Conservation (phyloP, 805 yeast species). For the Suhomyces tanzawaensis region DNA sequence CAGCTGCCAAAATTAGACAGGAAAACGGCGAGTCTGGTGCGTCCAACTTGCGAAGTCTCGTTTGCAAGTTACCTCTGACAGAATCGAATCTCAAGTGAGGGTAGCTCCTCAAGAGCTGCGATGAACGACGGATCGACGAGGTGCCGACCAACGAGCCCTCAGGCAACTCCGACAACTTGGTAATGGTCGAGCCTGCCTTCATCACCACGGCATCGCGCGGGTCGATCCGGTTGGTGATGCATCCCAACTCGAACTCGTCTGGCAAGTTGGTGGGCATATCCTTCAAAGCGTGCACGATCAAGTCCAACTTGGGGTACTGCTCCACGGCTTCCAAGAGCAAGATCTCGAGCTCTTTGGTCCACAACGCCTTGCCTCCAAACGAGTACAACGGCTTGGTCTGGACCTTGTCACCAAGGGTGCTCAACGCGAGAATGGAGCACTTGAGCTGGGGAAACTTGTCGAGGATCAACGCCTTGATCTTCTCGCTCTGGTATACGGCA, state of each 20-base stretch:
- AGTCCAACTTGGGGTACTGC: slow-evolving; percentile 65
- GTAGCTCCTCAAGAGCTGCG: slow-evolving; percentile 76
- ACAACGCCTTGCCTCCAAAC: slow-evolving; percentile 92
- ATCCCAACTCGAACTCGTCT: slow-evolving; percentile 84
- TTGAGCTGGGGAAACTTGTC: slow-evolving; percentile 58
- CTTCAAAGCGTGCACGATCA: slow-evolving; percentile 91
- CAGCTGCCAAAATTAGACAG: slow-evolving; percentile 87
- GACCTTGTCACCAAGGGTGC: slow-evolving; percentile 88
- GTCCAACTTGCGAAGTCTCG: slow-evolving; percentile 80
- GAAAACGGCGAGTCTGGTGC: slow-evolving; percentile 58
- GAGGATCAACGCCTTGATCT: slow-evolving; percentile 61
- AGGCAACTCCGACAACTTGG: slow-evolving; percentile 70
- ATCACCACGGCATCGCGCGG: slow-evolving; percentile 91
- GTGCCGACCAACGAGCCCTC: slow-evolving; percentile 88
- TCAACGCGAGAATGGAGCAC: slow-evolving; percentile 76
- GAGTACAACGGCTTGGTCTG: slow-evolving; percentile 84
- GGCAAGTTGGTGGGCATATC: slow-evolving; percentile 92
- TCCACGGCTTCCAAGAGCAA: slow-evolving; percentile 63
- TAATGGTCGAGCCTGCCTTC: slow-evolving; percentile 63
- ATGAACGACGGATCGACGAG: slow-evolving; percentile 88
- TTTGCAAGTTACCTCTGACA: slow-evolving; percentile 76
- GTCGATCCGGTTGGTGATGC: slow-evolving; percentile 82
- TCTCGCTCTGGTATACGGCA: slow-evolving; percentile 84
- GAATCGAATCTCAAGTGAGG: slow-evolving; percentile 79
- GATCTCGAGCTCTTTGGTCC: slow-evolving; percentile 95